Evolutionary conservation across 225 moss, liverwort and hornwort species (phyloP).

Genomic region (Polytrichum commune): DNA sequence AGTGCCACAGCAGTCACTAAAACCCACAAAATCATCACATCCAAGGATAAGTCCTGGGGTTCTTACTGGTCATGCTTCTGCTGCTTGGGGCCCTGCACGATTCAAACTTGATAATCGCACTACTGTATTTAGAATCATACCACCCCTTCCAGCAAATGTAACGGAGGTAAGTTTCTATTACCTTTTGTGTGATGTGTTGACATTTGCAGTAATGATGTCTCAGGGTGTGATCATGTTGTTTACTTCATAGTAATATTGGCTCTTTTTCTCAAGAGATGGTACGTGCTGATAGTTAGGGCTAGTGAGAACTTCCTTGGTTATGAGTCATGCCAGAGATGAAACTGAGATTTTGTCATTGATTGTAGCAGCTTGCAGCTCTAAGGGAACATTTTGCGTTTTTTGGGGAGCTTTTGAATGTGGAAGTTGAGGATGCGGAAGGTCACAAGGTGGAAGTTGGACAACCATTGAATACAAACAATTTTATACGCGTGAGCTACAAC

Average conservation of each 20-base stretch:
- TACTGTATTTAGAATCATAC: slow-evolving; percentile 73
- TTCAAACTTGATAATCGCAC: slow-evolving; percentile 95
- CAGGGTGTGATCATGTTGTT: no score
- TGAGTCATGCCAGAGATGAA: neutral
- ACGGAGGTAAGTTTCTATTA: slow-evolving; percentile 57
- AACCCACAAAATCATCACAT: slow-evolving; percentile 54
- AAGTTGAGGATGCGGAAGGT: slow-evolving; percentile 65
- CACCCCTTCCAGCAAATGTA: slow-evolving; percentile 70
- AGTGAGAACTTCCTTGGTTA: neutral
- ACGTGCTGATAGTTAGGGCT: neutral
- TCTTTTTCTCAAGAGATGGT: neutral
- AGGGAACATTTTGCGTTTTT: slow-evolving; percentile 85
- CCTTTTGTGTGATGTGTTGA: neutral
- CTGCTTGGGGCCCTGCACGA: slow-evolving; percentile 75
- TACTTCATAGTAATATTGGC: no score
- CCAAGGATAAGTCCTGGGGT: slow-evolving; percentile 41
- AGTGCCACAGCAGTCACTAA: slow-evolving; percentile 49
- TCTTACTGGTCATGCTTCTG: slow-evolving; percentile 34
- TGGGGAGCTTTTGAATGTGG: slow-evolving; percentile 76
- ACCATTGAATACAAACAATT: slow-evolving; percentile 37
- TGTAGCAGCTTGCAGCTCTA: slow-evolving; percentile 63
- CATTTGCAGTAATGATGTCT: no score
- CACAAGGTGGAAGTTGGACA: slow-evolving; percentile 49
- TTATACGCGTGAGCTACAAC: slow-evolving; percentile 66
- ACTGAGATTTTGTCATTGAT: neutral